Conservation (phyloP, 345 rosid species). For the Kandelia obovata region DNA sequence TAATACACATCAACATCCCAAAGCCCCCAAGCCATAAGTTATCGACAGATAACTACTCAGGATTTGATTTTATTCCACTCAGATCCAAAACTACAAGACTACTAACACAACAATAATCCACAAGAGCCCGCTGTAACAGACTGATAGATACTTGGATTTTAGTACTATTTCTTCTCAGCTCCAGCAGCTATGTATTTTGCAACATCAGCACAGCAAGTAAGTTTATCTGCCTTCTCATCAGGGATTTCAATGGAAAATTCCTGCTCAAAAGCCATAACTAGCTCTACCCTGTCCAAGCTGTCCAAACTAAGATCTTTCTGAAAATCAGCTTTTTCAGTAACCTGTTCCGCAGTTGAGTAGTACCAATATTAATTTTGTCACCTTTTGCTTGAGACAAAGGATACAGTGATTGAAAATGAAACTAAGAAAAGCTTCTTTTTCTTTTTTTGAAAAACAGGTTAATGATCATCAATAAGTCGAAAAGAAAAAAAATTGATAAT, state of each 20-base stretch:
- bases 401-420: not conserved
- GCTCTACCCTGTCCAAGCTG: constrained; percentile 64
- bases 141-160: constrained; percentile 9
- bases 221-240: constrained; percentile 57
- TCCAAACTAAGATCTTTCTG: constrained; percentile 59
- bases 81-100: too few species aligned
- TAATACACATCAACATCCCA: too few species aligned
- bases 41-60: not conserved
- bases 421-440: not conserved
- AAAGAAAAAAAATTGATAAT: not conserved
- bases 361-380: not conserved
- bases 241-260: constrained; percentile 63
- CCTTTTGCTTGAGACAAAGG: not conserved
- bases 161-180: constrained; percentile 19
- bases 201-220: constrained; percentile 58
- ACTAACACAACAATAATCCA: too few species aligned
- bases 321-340: constrained; percentile 57
- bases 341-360: constrained; percentile 29
- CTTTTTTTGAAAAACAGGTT: not conserved
- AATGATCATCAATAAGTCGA: not conserved
- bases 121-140: not conserved
- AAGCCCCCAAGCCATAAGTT: too few species aligned
- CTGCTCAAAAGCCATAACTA: constrained; percentile 68
- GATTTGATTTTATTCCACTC: not conserved
- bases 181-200: constrained; percentile 46